phyloP scores from a whole-genome alignment of 1,284 basidiomycete species.

The Phaffia rhodozyma region DNA sequence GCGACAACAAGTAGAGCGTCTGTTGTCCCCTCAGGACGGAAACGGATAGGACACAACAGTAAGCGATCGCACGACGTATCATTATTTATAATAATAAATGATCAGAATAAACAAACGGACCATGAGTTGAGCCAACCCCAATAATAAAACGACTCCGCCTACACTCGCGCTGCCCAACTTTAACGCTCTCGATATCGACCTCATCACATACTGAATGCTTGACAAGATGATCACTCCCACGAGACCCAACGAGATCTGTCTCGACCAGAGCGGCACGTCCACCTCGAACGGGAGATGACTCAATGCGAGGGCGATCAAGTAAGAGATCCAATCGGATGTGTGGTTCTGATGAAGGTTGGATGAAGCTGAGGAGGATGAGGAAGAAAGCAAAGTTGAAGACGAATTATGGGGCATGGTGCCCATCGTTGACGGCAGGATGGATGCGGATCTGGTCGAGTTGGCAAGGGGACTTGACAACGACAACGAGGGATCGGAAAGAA shows the following conservation, averaged over 20 bases:
- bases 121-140: conserved; percentile 34
- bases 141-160: conserved; percentile 34
- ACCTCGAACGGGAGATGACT: conserved; percentile 28
- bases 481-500: background rate
- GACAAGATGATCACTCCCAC: conserved; percentile 13
- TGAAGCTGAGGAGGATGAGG: background rate
- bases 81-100: too few species aligned
- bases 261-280: conserved; percentile 31
- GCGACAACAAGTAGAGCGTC: conserved; percentile 35
- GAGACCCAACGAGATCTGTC: conserved; percentile 29
- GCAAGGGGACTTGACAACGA: background rate
- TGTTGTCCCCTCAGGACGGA: conserved; percentile 15
- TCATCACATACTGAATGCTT: conserved; percentile 26
- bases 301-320: conserved; percentile 31
- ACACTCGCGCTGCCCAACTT: conserved; percentile 33
- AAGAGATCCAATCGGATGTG: conserved; percentile 34
- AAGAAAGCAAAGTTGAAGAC: background rate
- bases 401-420: background rate
- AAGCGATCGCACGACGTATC: background rate
- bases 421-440: background rate
- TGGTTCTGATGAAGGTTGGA: background rate
- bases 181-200: conserved; percentile 32
- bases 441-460: background rate
- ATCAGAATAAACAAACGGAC: conserved; percentile 23
- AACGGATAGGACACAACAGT: background rate